Base-by-base conservation (phyloP, 2,329 filamentous ascomycete genomes). In the Trichoderma sp. region DNA sequence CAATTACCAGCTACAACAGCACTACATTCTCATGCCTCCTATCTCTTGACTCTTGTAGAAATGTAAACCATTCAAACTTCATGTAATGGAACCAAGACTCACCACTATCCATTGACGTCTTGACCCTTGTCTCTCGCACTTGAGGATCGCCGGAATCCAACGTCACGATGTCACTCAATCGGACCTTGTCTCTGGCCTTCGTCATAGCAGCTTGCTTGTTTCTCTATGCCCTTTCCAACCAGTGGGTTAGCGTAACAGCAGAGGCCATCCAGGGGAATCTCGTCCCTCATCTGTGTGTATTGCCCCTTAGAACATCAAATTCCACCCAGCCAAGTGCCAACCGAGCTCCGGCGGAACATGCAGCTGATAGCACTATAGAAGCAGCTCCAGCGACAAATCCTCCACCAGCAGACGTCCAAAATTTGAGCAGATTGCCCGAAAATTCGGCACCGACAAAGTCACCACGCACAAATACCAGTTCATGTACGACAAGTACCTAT, bases 401-500 rank as follows among this genome's bases (percentile, higher is more conserved):
- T 26, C 58, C 14, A 57, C 32, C 6, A 21, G 4, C 60, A 39
- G 24, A 21, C 61, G 34, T 34, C 70, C 47, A 24, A 57, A 11
- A 3, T 77, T 77, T 34, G 72, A 75, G n/a, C 63, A 75, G 21
- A 36, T 84, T 60, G 81, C 79, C 6, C 73, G 76, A 15, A 79
- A 80, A 24, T 76, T 82, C 71, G 81, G 80, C 36, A 82, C 81
- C 6, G 80, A 83, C 75, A 83, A 83, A 71, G 81, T 83, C n/a
- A 81, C 79, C 9, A 72, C 70, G 2, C 81, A 83, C 74, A 77
- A 79, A 30, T 84, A 83, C 70, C 79, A 83, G 28, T 75, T 80
- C 72, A 81, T 84, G 79, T 83, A 84, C 75, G 79, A 83, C 61
- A 81, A 81, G 71, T 80, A 83, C 43, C 77, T 84, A 3, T 75